A percentile compares a stretch with the other conserved stretches of the same genome.
These are phyloP conservation scores for Arthromyces matolae DNA, from an alignment of 768 basidiomycete species.

Conservation along the genomic window DNA sequence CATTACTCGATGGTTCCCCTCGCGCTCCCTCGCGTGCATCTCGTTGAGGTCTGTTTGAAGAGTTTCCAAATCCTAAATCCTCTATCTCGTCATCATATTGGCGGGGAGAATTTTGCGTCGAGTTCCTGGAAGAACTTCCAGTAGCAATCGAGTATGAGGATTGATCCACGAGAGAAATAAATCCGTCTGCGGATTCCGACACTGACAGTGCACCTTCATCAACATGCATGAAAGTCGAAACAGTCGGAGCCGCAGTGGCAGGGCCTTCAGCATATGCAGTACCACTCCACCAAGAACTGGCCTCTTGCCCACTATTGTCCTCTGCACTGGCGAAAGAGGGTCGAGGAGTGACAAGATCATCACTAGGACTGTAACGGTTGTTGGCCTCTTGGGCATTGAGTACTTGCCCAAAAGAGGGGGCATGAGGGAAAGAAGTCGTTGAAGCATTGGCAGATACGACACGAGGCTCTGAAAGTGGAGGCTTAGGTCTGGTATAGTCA, in stretches of 20 bases:
- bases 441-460: slow-evolving; percentile 50
- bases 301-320: slow-evolving; percentile 36
- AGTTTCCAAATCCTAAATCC: slow-evolving; percentile 90
- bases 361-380: slow-evolving; percentile 29
- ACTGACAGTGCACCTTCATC: slow-evolving; percentile 38
- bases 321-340: slow-evolving; percentile 25
- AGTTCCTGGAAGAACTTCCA: slow-evolving; percentile 16
- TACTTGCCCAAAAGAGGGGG: slow-evolving; percentile 32
- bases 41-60: slow-evolving; percentile 28
- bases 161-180: slow-evolving; percentile 81
- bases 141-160: slow-evolving; percentile 39
- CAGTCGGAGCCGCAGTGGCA: slow-evolving; percentile 59
- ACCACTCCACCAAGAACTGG: slow-evolving; percentile 69
- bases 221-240: slow-evolving; percentile 57
- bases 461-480: slow-evolving; percentile 48
- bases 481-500: slow-evolving; percentile 60
- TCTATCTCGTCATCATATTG: slow-evolving; percentile 61
- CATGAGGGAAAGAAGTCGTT: slow-evolving; percentile 48
- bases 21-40: slow-evolving; percentile 30
- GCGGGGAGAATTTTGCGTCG: slow-evolving; percentile 9
- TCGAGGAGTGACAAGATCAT: slow-evolving; percentile 30
- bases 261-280: slow-evolving; percentile 31
- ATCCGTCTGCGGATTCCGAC: slow-evolving; percentile 51
- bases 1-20: slow-evolving; percentile 27
- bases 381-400: slow-evolving; percentile 34